Base-by-base conservation (phyloP, 768 basidiomycete species). In the Psilocybe cubensis region DNA sequence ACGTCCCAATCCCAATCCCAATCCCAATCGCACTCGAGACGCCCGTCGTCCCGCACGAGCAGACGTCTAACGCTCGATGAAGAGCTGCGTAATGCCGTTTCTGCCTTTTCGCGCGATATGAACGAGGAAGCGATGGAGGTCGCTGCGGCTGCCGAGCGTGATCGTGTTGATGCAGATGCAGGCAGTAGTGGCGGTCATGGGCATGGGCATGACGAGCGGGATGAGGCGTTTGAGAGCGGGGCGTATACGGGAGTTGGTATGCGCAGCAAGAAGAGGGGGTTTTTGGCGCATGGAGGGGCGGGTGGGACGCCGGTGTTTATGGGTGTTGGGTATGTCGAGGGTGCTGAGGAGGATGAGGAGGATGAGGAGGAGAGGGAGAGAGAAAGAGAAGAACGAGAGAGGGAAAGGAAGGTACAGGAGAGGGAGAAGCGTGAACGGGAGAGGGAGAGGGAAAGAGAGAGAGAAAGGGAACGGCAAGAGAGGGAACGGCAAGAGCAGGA, bases 221-320 rank as follows among this genome's bases (percentile, higher is more conserved):
- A 68, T 35, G 77, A 75, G 7, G 80, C 76, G n/a, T 56, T 74
- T 18, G 85, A 88, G 1, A 79, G 75, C 56, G 80, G 77, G 21
- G 72, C 83, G 12, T 78, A 84, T 11, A 69, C 76, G 1, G 87
- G 81, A 17, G 77, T 82, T 2, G 88, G 88, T 10, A 82, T 76
- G 38, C 77, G 76, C 66, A 82, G 78, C 49, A 83, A 79, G 62
- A 75, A 71, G 17, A 72, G 67, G 4, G 87, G 88, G 1, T 93
- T 91, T 60, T 74, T 92, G 20, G 86, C 88, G 3, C 86, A 84
- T 63, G 91, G 91, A 11, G 91, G 91, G 0, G 89, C 81, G 9
- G 89, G 86, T 21, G 91, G 91, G 0, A 56, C 66, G 1, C 86
- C 90, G 1, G 86, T 93, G 10, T 84, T 85, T 56, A 86, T 91